Evolutionary conservation across 208 protist genomes (phyloP).

Genomic region (Leptomonas seymouri): DNA sequence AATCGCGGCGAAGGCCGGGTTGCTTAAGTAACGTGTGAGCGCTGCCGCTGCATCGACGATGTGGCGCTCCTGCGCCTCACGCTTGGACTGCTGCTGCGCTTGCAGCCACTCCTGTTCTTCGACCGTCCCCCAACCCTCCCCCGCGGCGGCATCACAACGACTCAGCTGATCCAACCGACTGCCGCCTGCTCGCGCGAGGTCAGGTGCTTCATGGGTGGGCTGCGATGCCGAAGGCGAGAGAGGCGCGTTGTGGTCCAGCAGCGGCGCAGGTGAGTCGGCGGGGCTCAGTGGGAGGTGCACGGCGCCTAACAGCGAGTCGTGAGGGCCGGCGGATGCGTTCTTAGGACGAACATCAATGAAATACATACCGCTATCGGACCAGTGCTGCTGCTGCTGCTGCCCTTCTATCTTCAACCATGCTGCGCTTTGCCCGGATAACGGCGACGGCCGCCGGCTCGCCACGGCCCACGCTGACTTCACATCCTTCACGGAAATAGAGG

Average conservation of each 20-base stretch:
- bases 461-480: conserved; percentile 12
- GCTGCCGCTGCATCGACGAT: conserved; percentile 50
- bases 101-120: conserved; percentile 30
- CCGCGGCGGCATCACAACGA: not conserved
- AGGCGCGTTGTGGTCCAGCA: no score
- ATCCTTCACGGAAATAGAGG: conserved; percentile 22
- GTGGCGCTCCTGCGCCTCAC: conserved; percentile 31
- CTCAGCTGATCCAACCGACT: not conserved
- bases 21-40: conserved; percentile 45
- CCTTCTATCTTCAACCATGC: not conserved
- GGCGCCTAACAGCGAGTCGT: conserved; percentile 51
- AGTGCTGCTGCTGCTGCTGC: conserved; percentile 15
- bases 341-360: conserved; percentile 53
- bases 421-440: not conserved
- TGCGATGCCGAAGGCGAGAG: not conserved
- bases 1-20: conserved; percentile 50
- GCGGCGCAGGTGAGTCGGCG: not conserved
- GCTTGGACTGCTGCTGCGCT: conserved; percentile 24
- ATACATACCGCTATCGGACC: conserved; percentile 51
- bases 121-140: conserved; percentile 29
- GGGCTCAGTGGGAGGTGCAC: conserved; percentile 41
- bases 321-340: not conserved
- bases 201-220: not conserved
- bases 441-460: not conserved
- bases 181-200: not conserved